phyloP scores from a whole-genome alignment of 1,284 basidiomycete genomes.

The Mycosarcoma mackinlayi region DNA sequence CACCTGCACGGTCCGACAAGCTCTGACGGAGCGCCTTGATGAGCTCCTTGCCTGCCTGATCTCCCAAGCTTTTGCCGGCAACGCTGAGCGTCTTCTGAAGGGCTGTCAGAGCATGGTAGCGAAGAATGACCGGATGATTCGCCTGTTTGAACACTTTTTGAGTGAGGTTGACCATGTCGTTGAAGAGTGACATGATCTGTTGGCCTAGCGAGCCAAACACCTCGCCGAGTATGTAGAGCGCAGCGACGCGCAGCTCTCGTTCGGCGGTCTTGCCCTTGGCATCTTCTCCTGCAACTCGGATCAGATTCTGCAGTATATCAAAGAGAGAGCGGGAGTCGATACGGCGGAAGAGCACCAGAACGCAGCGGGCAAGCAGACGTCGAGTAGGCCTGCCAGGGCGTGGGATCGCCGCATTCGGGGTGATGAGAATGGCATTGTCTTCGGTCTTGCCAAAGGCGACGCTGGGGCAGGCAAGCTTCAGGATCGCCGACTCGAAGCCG shows the following conservation, averaged over 20 bases:
- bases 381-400: slow-evolving; percentile 84
- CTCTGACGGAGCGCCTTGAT: slow-evolving; percentile 82
- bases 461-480: slow-evolving; percentile 73
- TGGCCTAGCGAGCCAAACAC: slow-evolving; percentile 83
- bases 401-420: slow-evolving; percentile 40
- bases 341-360: slow-evolving; percentile 80
- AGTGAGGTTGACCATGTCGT: slow-evolving; percentile 74
- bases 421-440: slow-evolving; percentile 19
- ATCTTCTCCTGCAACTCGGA: slow-evolving; percentile 52
- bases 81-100: slow-evolving; percentile 80
- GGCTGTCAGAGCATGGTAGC: slow-evolving; percentile 82
- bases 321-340: slow-evolving; percentile 84
- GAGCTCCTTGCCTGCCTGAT: slow-evolving; percentile 82
- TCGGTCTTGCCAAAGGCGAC: slow-evolving; percentile 35
- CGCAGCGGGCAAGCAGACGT: slow-evolving; percentile 80
- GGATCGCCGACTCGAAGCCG: slow-evolving; percentile 74
- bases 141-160: slow-evolving; percentile 47
- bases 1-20: slow-evolving; percentile 83
- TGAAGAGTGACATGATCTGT: slow-evolving; percentile 93
- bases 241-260: slow-evolving; percentile 78
- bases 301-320: slow-evolving; percentile 76
- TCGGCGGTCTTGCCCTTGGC: slow-evolving; percentile 75
- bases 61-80: slow-evolving; percentile 84
- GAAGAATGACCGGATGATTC: slow-evolving; percentile 74
- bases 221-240: slow-evolving; percentile 83